These are phyloP conservation scores for Rachicladosporium sp. DNA, from an alignment of 2,329 filamentous ascomycete species.

Conservation along the genomic window DNA sequence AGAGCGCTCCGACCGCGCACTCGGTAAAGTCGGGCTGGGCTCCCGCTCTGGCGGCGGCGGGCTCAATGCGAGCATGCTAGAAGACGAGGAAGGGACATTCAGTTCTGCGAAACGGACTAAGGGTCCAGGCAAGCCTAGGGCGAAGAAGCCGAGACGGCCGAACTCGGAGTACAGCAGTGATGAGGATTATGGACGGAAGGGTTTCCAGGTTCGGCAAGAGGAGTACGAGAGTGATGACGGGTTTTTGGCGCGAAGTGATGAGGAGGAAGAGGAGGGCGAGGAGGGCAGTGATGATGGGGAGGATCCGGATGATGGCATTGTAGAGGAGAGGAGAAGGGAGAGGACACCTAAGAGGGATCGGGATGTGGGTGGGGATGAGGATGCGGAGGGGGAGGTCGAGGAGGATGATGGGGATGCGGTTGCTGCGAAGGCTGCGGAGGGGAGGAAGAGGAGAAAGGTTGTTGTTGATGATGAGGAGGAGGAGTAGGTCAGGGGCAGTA, in stretches of 20 bases:
- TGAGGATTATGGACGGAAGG: slow-evolving; percentile 60
- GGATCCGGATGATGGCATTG: slow-evolving; percentile 34
- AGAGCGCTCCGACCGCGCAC: slow-evolving; percentile 39
- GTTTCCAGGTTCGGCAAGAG: slow-evolving; percentile 50
- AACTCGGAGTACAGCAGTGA: slow-evolving; percentile 52
- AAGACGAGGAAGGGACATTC: slow-evolving; percentile 41
- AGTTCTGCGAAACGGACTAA: slow-evolving; percentile 19
- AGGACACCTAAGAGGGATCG: slow-evolving; percentile 28
- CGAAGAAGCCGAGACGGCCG: slow-evolving; percentile 24
- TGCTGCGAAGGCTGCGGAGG: slow-evolving; percentile 20
- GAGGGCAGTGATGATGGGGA: slow-evolving; percentile 48
- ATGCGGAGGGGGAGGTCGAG: slow-evolving; percentile 12
- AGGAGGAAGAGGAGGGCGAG: slow-evolving; percentile 48
- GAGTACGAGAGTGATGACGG: slow-evolving; percentile 72
- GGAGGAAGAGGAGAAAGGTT: slow-evolving; percentile 33
- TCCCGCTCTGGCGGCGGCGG: slow-evolving; percentile 38
- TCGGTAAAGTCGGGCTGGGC: slow-evolving; percentile 38
- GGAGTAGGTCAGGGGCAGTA: too few relatives aligned
- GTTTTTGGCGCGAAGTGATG: slow-evolving; percentile 64
- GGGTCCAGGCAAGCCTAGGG: slow-evolving; percentile 14
- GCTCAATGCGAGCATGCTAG: slow-evolving; percentile 57
- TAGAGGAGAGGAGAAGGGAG: slow-evolving; percentile 18
- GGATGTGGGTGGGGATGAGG: slow-evolving; percentile 6
- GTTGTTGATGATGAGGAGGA: slow-evolving; percentile 38
- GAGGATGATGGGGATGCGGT: slow-evolving; percentile 26